Base-by-base conservation (phyloP, 1,284 basidiomycete species). In the Ganoderma boninense region DNA sequence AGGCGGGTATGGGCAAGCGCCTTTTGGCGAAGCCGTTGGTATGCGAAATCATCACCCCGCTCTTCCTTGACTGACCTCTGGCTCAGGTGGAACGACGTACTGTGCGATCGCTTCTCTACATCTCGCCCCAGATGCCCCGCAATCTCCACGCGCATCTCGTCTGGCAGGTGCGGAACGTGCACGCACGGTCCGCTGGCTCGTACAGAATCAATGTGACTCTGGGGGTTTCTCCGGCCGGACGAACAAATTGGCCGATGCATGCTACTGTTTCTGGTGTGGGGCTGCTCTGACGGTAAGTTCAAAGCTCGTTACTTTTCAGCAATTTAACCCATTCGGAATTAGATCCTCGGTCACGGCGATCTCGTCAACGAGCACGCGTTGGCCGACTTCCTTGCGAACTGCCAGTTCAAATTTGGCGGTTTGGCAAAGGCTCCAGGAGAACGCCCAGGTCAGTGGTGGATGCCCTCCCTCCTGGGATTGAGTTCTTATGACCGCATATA, bases 241-340 rank as follows among this genome's bases (percentile, higher is more conserved):
- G 2, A 92, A 90, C 69, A 98, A 98, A 81, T 84, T 87, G 5
- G 89, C 92, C 14, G 96, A 98, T 77, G 94, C 96, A 0, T 98
- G 96, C 80, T 98, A 98, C 81, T 95, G 94, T 74, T 98, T 97
- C 80, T 98, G 96, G 97, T 95, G 94, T 75, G 92, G 94, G 2
- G 96, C 91, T 5, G 87, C 93, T 0, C 80, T 62, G 40, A 23
- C 60, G 26, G 60, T 97, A 8, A 82, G 88, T 75, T 95, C 96
- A 73, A 87, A 73, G 87, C 69, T 40, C 23, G 43, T 42, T 46
- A 2, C 1, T 13, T 10, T 26, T 13, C 23, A 11, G 23, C 32
- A 11, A 7, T 29, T 14, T 8, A 32, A 32, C 29, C 29, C 29
- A 44, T 11, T 32, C 23, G 10, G 26, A 35, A 61, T 8, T 75